Evolutionary conservation across 257 asterid species (phyloP).

Genomic region (Solanum chiquidenum): DNA sequence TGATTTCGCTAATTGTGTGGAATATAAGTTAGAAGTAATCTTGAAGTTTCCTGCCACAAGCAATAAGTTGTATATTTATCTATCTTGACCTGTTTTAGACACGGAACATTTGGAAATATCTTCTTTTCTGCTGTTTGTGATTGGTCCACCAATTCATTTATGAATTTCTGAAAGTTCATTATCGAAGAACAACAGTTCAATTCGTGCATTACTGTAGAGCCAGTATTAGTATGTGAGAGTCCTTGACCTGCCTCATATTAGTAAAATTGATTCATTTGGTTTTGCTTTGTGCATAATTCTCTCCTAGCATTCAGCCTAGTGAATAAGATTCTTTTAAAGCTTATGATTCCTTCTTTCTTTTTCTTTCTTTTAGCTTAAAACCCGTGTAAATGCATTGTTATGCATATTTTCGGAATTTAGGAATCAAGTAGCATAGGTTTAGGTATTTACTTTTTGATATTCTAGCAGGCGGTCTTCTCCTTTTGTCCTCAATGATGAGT

Average conservation of each 20-base stretch:
- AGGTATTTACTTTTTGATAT: not conserved
- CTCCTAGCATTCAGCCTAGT: not conserved
- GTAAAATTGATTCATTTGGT: not conserved
- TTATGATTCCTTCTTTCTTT: not conserved
- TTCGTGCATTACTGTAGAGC: not conserved
- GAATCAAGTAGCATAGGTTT: not conserved
- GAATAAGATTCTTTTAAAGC: not conserved
- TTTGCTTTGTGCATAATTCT: not conserved
- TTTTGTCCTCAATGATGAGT: not conserved
- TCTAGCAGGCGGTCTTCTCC: not conserved
- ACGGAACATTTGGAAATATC: not conserved
- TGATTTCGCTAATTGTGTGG: not conserved
- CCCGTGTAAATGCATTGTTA: not conserved
- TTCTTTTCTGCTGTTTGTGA: not conserved
- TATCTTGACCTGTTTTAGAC: not conserved
- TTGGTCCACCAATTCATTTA: not conserved
- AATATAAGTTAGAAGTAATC: not conserved
- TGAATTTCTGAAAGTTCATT: not conserved
- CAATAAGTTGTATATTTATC: not conserved
- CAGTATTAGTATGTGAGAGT: not conserved
- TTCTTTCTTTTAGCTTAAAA: not conserved
- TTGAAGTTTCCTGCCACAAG: not conserved
- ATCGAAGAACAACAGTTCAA: not conserved
- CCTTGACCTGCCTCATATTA: not conserved
- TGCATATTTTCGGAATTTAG: not conserved